phyloP scores from a whole-genome alignment of 352 stramenopile genomes.

The Phytophthora pinifolia region DNA sequence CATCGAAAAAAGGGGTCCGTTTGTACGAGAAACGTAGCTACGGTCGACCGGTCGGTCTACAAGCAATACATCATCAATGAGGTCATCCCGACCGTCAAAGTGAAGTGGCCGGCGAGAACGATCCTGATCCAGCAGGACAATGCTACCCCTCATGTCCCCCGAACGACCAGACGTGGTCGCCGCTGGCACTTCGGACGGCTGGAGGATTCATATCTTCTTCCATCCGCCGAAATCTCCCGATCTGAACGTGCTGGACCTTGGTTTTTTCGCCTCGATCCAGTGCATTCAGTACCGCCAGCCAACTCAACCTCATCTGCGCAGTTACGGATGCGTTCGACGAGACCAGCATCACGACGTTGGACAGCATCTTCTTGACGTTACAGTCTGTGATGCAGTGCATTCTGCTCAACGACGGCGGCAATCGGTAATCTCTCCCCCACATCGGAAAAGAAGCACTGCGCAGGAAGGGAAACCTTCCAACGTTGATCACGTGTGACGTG shows the following conservation, averaged over 20 bases:
- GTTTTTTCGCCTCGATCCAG: constrained; percentile 30
- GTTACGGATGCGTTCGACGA: not conserved
- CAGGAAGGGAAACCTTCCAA: not conserved
- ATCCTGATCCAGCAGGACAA: constrained; percentile 39
- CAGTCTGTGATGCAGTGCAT: not conserved
- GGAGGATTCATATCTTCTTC: constrained; percentile 23
- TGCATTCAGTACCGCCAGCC: constrained; percentile 8
- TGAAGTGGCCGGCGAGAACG: constrained; percentile 4
- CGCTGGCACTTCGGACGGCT: constrained; percentile 9
- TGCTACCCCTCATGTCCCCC: constrained; percentile 14
- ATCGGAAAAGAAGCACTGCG: not conserved
- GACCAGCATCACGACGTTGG: not conserved
- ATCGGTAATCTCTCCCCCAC: constrained; percentile 4
- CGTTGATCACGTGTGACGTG: not conserved
- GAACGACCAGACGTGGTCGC: constrained; percentile 21
- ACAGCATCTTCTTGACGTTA: not conserved
- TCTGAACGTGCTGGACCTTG: constrained; percentile 30
- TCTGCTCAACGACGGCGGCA: not conserved
- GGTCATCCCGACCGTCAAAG: constrained; percentile 30
- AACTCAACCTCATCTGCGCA: not conserved
- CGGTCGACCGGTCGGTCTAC: constrained; percentile 17
- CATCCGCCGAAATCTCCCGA: constrained; percentile 31
- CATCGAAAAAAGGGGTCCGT: constrained; percentile 10
- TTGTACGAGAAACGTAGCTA: constrained; percentile 19
- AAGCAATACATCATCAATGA: constrained; percentile 19